Evolutionary conservation across 768 basidiomycete species (phyloP).

Genomic region (Xerocomellus chrysenteron): DNA sequence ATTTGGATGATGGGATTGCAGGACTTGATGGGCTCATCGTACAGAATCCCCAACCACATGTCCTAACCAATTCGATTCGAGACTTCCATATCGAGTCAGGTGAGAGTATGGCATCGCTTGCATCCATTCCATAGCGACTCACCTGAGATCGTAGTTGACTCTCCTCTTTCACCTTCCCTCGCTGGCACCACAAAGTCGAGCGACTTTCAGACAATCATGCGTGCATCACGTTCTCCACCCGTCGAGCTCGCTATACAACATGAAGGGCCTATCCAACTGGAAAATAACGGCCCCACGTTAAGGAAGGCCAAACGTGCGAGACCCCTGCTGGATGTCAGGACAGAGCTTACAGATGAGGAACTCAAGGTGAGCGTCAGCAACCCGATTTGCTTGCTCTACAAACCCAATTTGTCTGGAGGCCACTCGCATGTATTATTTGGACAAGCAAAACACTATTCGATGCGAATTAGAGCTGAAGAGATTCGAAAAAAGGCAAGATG

Average conservation of each 20-base stretch:
- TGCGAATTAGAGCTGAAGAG: conserved; percentile 52
- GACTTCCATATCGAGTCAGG: conserved; percentile 1
- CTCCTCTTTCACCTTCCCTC: conserved; percentile 1
- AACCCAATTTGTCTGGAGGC: conserved; percentile 35
- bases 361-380: conserved; percentile 50
- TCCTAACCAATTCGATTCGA: not conserved
- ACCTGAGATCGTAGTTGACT: conserved; percentile 2
- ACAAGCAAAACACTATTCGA: conserved; percentile 56
- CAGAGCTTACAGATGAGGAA: conserved; percentile 81
- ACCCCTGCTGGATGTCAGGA: conserved; percentile 66
- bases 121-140: not conserved
- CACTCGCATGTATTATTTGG: conserved; percentile 65
- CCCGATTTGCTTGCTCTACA: not conserved
- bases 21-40: not conserved
- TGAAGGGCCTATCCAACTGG: not conserved
- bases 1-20: conserved; percentile 27
- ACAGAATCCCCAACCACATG: not conserved
- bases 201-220: not conserved
- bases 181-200: conserved; percentile 3
- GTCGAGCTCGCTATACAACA: not conserved
- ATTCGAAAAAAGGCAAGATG: conserved; percentile 52
- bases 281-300: not conserved
- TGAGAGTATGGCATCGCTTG: not conserved
- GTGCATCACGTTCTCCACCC: conserved; percentile 1
- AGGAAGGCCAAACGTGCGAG: conserved; percentile 52